Evolutionary conservation across 2,329 filamentous ascomycete genomes (phyloP), one percentile per base, ranked within the genome.

Genomic region (Aureobasidium namibiae): DNA sequence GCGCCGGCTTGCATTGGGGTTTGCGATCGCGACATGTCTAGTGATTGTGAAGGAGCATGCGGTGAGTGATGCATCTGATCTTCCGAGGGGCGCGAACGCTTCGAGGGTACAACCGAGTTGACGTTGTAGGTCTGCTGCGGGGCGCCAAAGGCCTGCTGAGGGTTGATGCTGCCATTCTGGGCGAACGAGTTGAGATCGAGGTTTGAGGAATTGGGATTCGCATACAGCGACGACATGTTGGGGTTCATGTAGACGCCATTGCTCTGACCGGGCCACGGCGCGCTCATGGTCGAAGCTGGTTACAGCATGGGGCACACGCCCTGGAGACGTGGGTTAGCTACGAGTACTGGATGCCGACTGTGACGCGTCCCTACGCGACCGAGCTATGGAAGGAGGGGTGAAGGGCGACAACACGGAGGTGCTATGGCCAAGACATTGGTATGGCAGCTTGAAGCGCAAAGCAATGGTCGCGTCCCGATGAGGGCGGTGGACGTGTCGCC

Each of bases 61-160:
- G 50, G 59, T 18, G 45, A 56, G 6, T 44, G 42, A 29, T 65
- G 86, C 87, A 69, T 94, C 81, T 69, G 86, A 73, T 96, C 92
- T 74, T 95, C 90, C 70, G 84, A 80, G 56, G 88, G 87, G 48
- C 89, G 83, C 57, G 89, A 83, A 68, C 94, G 85, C 76, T 97
- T 99, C 23, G 92, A 92, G 61, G 92, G 92, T 65, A 96, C 86
- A 68, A 95, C 85, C 49, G 88, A 81, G 75, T 89, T 92, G 66
- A 90, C 90, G 71, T 91, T 88, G 77, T 92, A 95, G 68, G 84
- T 82, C 62, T 87, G 83, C 69, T 88, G 89, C 39, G 41, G 50
- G 10, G 9, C 14, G 69, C 87, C 82, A 73, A 89, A 92, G 61
- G 85, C 85, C 45, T 89, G 88, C 57, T 90, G 92, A 62, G 85